A percentile compares a stretch with the other conserved stretches of the same genome.
Conservation (phyloP, 176 grass and related monocot genomes). For the Elaeis guineensis region DNA sequence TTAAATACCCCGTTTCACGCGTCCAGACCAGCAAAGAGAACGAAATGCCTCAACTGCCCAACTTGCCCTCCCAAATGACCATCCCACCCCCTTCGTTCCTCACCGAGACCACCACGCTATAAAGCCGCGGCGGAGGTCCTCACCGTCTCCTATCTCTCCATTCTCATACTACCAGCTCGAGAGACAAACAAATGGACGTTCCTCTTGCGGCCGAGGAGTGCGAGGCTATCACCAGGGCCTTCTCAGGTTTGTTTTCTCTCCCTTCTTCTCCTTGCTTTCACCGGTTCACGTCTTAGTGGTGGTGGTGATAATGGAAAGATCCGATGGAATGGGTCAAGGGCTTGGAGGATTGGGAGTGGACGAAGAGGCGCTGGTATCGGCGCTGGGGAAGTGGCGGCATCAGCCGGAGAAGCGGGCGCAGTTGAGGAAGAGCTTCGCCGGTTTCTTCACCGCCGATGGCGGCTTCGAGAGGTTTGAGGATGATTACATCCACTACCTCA, state of each 20-base stretch:
- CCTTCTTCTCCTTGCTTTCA: background rate
- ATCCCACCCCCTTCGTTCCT: background rate
- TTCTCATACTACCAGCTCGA: background rate
- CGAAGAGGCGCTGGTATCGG: slow-evolving; percentile 50
- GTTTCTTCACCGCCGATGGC: slow-evolving; percentile 43
- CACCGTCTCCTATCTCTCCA: no score
- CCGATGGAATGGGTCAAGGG: slow-evolving; percentile 25
- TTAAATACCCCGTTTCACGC: background rate
- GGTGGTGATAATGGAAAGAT: no score
- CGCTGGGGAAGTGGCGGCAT: slow-evolving; percentile 51
- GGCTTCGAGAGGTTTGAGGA: slow-evolving; percentile 64
- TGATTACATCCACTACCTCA: slow-evolving; percentile 41
- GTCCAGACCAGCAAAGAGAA: background rate
- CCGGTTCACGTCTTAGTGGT: no score
- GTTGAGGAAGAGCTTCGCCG: slow-evolving; percentile 53
- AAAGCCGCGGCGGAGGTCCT: no score
- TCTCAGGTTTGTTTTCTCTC: slow-evolving; percentile 54
- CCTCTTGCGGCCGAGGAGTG: slow-evolving; percentile 40
- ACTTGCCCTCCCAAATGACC: slow-evolving; percentile 7
- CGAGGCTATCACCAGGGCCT: slow-evolving; percentile 67
- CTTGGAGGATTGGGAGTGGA: slow-evolving; percentile 70
- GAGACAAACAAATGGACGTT: slow-evolving; percentile 22
- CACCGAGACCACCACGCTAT: no score
- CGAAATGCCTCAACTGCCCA: slow-evolving; percentile 16
- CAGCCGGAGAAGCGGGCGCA: slow-evolving; percentile 59